Conservation (phyloP, 2,329 filamentous ascomycete species). For the Clonostachys solani region DNA sequence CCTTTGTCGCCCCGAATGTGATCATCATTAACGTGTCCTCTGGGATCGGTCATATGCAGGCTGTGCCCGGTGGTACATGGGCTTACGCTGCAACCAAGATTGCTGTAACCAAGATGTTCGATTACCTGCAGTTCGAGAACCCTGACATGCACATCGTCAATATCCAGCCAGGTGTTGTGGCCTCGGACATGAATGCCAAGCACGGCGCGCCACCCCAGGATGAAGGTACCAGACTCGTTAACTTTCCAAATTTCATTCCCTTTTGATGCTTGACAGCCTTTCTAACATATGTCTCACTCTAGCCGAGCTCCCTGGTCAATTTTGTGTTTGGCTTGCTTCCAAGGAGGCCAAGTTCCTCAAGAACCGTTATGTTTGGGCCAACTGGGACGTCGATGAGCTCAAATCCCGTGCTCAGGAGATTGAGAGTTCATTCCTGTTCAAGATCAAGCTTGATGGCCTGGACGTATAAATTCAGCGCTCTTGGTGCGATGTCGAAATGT, state of each 20-base stretch:
- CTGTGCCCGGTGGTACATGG: conserved; percentile 8
- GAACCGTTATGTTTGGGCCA: conserved; percentile 21
- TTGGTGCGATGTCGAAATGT: background rate
- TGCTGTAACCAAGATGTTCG: conserved; percentile 24
- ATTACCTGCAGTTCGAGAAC: conserved; percentile 26
- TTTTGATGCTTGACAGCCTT: background rate
- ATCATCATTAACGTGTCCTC: conserved; percentile 13
- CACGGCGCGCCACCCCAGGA: background rate
- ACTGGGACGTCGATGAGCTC: conserved; percentile 27
- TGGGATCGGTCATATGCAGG: conserved; percentile 1
- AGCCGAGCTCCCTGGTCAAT: conserved; percentile 11
- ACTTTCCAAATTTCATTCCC: background rate
- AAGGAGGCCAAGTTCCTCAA: conserved; percentile 23
- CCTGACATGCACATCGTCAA: conserved; percentile 26
- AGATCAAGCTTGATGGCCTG: background rate
- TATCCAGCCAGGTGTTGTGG: conserved; percentile 34
- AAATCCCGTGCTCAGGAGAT: conserved; percentile 29
- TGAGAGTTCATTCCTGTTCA: background rate
- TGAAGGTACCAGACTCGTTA: background rate
- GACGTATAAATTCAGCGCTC: background rate
- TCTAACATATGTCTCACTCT: background rate
- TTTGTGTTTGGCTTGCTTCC: conserved; percentile 11
- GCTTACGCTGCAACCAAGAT: conserved; percentile 27
- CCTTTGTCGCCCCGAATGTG: conserved; percentile 6
- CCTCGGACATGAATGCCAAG: conserved; percentile 19